These are phyloP conservation scores for Neocatenulostroma microsporum DNA, from an alignment of 2,329 filamentous ascomycete genomes.

Conservation along the genomic window DNA sequence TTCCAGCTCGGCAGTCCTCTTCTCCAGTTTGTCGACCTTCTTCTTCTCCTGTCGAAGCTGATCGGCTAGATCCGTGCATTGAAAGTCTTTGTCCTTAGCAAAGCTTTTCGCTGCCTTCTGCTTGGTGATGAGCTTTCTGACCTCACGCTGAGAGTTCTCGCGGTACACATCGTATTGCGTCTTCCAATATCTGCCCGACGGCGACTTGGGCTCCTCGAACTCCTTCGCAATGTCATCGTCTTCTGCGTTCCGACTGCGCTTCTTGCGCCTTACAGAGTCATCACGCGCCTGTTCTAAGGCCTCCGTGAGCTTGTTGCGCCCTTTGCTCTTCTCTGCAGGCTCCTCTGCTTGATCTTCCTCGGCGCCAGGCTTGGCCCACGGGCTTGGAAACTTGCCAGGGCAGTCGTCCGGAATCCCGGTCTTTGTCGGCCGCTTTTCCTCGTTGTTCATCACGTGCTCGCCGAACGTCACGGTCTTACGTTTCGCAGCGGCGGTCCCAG, in stretches of 20 bases:
- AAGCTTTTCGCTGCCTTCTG: conserved; percentile 73
- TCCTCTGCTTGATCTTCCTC: conserved; percentile 22
- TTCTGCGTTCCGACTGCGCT: conserved; percentile 21
- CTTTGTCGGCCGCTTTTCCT: conserved; percentile 41
- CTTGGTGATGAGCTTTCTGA: conserved; percentile 70
- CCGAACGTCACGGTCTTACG: conserved; percentile 57
- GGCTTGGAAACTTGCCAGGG: conserved; percentile 44
- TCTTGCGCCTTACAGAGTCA: conserved; percentile 28
- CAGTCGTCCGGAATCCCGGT: conserved; percentile 42
- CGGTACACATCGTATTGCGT: conserved; percentile 67
- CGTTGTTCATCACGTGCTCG: conserved; percentile 50
- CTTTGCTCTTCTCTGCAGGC: conserved; percentile 24
- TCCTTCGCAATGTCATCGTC: conserved; percentile 61
- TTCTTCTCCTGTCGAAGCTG: conserved; percentile 61
- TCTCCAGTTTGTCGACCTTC: conserved; percentile 58
- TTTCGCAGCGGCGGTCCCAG: conserved; percentile 49
- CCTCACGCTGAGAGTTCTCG: conserved; percentile 61
- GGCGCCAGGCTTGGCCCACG: conserved; percentile 31
- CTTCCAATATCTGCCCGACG: conserved; percentile 75
- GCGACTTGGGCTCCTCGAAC: conserved; percentile 63
- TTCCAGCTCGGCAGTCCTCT: conserved; percentile 53
- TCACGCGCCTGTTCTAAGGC: conserved; percentile 39
- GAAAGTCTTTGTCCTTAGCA: conserved; percentile 67
- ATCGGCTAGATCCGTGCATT: conserved; percentile 58
- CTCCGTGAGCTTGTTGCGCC: conserved; percentile 38